Base-by-base conservation (phyloP, 768 basidiomycete genomes). In the Termitomyces eurrhizus region DNA sequence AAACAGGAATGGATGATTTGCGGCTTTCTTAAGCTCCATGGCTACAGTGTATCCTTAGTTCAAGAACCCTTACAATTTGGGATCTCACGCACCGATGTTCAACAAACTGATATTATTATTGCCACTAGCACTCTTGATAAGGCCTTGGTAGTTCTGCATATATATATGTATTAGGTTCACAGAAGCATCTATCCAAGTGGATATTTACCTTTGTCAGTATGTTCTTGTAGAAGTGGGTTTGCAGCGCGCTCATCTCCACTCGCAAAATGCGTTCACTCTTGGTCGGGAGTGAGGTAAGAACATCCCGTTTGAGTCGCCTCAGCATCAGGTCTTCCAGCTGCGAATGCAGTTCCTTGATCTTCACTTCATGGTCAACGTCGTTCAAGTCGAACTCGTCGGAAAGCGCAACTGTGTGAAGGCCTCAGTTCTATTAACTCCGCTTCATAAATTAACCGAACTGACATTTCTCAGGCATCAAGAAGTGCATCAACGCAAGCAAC, bases 401-500 rank as follows among this genome's bases (percentile, higher is more conserved):
- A 33, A 99, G 81, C 37, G 90, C 88, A 73, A 98, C 93, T 96
- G 70, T 33, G 52, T 52, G 35, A 63, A 32, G 14, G 3, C 41
- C 57, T 65, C 44, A 64, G 48, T n/a, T 24, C 18, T 18, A 49
- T 51, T 37, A 41, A 41, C 2, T 39, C 46, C 29, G 13, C 21
- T 14, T 11, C 41, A 54, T 39, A 24, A 44, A 14, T 41, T 12
- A 18, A n/a, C 26, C 12, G 5, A 37, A 70, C 89, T 73, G 65
- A 92, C 93, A 99, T 78, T 93, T 93, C 69, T 98, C 95, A 8
- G 97, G 97, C 92, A 97, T 97, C 65, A 98, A 80, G 81, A 99
- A 99, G 73, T 98, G 97, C 96, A 98, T 98, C 73, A 98, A 77
- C 9, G 97, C 93, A 45, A 98, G 80, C 39, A 99, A 77, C 73